Percentiles rank a stretch among this genome's conserved stretches.
Evolutionary conservation across 345 rosid species (phyloP).

Genomic region (Populus nigra): DNA sequence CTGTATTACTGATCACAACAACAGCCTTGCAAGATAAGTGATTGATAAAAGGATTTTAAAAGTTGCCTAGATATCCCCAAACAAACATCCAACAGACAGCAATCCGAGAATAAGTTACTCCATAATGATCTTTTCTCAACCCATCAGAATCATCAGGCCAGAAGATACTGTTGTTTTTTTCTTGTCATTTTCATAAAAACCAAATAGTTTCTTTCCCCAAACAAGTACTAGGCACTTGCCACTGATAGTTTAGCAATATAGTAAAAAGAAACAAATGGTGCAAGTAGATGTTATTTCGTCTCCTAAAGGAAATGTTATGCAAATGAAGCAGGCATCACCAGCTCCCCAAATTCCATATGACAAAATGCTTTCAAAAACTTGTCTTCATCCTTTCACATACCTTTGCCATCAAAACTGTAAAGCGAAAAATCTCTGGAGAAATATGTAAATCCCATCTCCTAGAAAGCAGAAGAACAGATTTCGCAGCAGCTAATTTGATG

Average conservation of each 20-base stretch:
- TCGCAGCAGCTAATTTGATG: slow-evolving; percentile 78
- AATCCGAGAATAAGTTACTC: neutral
- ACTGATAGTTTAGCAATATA: no score
- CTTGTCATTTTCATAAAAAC: neutral
- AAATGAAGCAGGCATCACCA: neutral
- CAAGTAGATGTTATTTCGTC: neutral
- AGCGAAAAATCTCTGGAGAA: slow-evolving; percentile 60
- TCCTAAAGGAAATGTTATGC: neutral
- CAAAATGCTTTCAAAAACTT: neutral
- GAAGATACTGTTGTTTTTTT: neutral
- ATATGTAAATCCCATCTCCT: slow-evolving; percentile 91
- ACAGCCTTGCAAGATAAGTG: neutral
- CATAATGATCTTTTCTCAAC: neutral
- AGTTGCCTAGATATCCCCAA: neutral
- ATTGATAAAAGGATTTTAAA: neutral
- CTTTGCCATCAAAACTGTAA: slow-evolving; percentile 62
- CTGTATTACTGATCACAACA: neutral
- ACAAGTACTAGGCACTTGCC: neutral
- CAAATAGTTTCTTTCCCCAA: neutral
- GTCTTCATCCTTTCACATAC: slow-evolving; percentile 32
- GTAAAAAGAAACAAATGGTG: neutral
- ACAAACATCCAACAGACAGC: neutral
- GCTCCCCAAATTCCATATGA: neutral
- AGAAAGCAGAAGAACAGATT: slow-evolving; percentile 77
- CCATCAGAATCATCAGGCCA: neutral